Conservation (phyloP, 345 rosid species). For the Gossypium mustelinum region DNA sequence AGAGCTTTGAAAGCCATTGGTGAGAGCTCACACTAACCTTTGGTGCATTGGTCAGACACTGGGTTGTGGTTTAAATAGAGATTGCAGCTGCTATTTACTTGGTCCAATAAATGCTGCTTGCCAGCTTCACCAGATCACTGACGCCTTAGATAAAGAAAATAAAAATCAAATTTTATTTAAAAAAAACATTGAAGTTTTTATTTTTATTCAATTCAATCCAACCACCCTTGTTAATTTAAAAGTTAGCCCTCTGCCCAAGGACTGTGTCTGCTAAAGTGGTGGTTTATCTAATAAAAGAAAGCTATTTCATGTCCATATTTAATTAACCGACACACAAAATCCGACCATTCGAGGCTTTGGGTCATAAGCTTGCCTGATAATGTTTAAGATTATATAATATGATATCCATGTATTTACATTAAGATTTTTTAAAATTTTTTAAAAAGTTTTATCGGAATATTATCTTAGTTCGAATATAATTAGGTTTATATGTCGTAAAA, state of each 20-base stretch:
- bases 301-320: background rate
- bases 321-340: background rate
- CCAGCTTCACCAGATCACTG: conserved; percentile 10
- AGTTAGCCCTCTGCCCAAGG: background rate
- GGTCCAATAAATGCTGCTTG: conserved; percentile 6
- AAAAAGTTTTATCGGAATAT: too few relatives aligned
- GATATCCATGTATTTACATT: too few relatives aligned
- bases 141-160: background rate
- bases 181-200: too few relatives aligned
- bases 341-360: background rate
- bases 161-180: too few relatives aligned
- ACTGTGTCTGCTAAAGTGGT: background rate
- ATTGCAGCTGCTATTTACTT: background rate
- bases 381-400: background rate
- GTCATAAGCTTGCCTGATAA: background rate
- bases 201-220: too few relatives aligned
- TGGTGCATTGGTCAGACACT: background rate
- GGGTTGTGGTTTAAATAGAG: conserved; percentile 3
- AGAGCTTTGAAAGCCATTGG: conserved; percentile 36
- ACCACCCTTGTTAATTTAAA: too few relatives aligned
- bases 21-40: background rate
- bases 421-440: too few relatives aligned
- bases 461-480: too few relatives aligned
- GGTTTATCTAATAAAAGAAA: background rate
- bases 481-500: too few relatives aligned